A percentile compares a stretch with the other conserved stretches of the same genome.
Evolutionary conservation across 768 basidiomycete species (phyloP).

Genomic region (Vishniacozyma victoriae): DNA sequence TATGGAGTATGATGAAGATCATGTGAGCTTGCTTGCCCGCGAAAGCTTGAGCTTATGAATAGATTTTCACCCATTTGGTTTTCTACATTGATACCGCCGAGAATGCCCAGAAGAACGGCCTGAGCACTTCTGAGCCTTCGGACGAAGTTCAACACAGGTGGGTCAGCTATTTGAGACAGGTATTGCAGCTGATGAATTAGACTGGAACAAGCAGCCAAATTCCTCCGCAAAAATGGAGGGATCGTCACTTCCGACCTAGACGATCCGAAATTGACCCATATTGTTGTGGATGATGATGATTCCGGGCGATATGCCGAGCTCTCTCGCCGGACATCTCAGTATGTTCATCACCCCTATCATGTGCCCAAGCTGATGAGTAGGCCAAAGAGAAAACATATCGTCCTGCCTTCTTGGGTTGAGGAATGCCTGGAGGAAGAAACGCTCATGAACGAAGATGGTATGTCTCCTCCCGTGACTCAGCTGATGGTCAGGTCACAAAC

Average conservation of each 20-base stretch:
- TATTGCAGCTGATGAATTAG: constrained; percentile 48
- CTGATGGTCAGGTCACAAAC: constrained; percentile 12
- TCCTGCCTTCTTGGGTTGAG: constrained; percentile 69
- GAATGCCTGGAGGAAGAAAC: constrained; percentile 78
- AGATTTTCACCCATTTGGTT: constrained; percentile 78
- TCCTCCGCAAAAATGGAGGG: constrained; percentile 68
- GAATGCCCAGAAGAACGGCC: constrained; percentile 63
- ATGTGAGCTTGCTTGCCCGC: constrained; percentile 20
- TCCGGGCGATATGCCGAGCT: constrained; percentile 65
- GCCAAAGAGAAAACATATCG: constrained; percentile 71
- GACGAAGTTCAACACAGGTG: constrained; percentile 54
- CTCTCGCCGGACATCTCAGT: constrained; percentile 57
- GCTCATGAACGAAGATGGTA: constrained; percentile 77
- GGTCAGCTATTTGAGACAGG: constrained; percentile 16
- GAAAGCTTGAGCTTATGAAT: background rate
- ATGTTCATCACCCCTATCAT: background rate
- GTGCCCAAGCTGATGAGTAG: constrained; percentile 49
- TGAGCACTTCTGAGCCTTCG: constrained; percentile 55
- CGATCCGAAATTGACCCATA: constrained; percentile 77
- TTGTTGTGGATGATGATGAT: constrained; percentile 78
- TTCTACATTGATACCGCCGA: constrained; percentile 82
- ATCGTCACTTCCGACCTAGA: constrained; percentile 58
- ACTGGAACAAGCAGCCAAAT: constrained; percentile 53
- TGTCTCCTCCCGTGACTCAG: too few species aligned
- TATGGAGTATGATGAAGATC: constrained; percentile 70